These are phyloP conservation scores for Exophiala spinifera DNA, from an alignment of 2,329 filamentous ascomycete genomes.

Conservation along the genomic window DNA sequence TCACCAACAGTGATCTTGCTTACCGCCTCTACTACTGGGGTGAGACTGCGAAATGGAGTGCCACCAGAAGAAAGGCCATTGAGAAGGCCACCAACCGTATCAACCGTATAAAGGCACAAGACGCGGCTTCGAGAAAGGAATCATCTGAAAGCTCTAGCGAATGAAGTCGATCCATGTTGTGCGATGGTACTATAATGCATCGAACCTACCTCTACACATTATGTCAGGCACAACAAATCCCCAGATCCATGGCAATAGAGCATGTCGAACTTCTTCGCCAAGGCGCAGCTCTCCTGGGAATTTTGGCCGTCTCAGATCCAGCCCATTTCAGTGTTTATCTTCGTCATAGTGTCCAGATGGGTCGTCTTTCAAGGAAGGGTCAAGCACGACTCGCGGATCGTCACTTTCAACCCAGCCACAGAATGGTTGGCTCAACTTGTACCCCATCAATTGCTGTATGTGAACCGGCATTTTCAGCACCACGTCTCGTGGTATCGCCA, in stretches of 20 bases:
- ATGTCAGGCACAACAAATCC: too few species aligned
- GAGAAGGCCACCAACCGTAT: conserved; percentile 6
- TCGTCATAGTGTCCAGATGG: conserved; percentile 17
- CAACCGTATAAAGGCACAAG: conserved; percentile 8
- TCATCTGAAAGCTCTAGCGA: conserved; percentile 2
- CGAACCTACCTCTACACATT: not conserved
- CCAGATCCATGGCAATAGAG: too few species aligned
- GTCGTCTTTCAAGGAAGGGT: conserved; percentile 18
- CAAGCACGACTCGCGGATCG: conserved; percentile 22
- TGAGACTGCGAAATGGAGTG: conserved; percentile 18
- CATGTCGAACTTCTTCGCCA: too few species aligned
- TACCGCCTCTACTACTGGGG: conserved; percentile 18
- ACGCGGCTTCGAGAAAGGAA: not conserved
- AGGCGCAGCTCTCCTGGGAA: not conserved
- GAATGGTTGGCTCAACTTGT: conserved; percentile 28
- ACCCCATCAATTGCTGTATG: conserved; percentile 29
- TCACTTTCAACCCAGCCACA: conserved; percentile 24
- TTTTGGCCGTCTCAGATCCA: not conserved
- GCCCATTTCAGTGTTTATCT: not conserved
- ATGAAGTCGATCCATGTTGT: not conserved
- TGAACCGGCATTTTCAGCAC: conserved; percentile 23
- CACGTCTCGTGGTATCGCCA: conserved; percentile 25
- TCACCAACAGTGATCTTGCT: conserved; percentile 21
- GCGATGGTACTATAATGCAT: too few species aligned
- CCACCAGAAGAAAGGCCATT: conserved; percentile 17